Evolutionary conservation across 352 stramenopile genomes (phyloP), one percentile per base, ranked within the genome.

Genomic region (Phytophthora hibernalis): DNA sequence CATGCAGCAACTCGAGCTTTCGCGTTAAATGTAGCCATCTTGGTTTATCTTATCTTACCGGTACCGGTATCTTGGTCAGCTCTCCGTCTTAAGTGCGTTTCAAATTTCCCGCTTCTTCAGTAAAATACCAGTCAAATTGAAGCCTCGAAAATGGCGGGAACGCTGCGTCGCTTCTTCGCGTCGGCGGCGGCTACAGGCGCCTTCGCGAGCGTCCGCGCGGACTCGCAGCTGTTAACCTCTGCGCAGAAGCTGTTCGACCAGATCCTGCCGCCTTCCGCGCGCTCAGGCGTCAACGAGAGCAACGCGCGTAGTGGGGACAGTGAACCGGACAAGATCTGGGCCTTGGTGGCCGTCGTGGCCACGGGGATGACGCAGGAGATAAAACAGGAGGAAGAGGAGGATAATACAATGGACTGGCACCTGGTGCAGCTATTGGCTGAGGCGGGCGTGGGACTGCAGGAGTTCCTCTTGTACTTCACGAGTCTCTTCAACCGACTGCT

Each of bases 401-500:
- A 78, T 2, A 12, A 24, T 28, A 24, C 13, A 12, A 0, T 67
- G n/a, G 15, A 63, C 11, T 82, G 74, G 74, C 33, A 85, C 49
- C 50, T 89, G 5, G 64, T 83, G 21, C 42, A 80, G 47, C 52
- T 85, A 24, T 55, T 90, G 53, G 66, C 65, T 1, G 77, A 90
- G 24, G 72, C 79, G 8, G 74, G 86, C 33, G 83, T 95, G 44
- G 77, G 72, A 28, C 64, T 95, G 22, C 74, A 74, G 26, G 71
- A 75, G 42, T 94, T 96, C 52, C 54, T 96, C 40, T 72, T 85
- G 24, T 80, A 87, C 49, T 75, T 94, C 20, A 87, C 86, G 51
- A 91, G 82, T 63, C 79, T 95, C 28, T 95, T 95, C 53, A 88
- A 95, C 54, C 87, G 84, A 5, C 56, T 96, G 31, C 61, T 95